A percentile compares a stretch with the other conserved stretches of the same genome.
Conservation (phyloP, 2,329 filamentous ascomycete species). For the Ceratocystis colombiana region DNA sequence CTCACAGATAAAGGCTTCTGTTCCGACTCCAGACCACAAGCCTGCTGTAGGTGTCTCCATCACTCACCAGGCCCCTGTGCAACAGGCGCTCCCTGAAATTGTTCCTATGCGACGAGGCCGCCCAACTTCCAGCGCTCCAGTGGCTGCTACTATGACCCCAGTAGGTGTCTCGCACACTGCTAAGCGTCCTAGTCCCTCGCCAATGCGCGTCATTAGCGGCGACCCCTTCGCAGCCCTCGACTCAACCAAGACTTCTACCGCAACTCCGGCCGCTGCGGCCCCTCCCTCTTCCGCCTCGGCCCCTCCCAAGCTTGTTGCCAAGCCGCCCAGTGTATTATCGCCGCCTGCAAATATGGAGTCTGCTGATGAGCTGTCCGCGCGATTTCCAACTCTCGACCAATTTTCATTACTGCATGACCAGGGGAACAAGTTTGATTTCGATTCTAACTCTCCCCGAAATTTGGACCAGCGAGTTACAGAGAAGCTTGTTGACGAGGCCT, state of each 20-base stretch:
- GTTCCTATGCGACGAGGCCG: constrained; percentile 89
- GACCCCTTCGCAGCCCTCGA: constrained; percentile 92
- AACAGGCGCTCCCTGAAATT: constrained; percentile 73
- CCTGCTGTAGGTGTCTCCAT: constrained; percentile 69
- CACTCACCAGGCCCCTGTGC: constrained; percentile 59
- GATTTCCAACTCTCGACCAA: constrained; percentile 85
- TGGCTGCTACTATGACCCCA: constrained; percentile 18
- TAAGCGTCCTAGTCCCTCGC: constrained; percentile 50
- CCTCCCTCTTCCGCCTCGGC: constrained; percentile 1
- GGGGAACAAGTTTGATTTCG: constrained; percentile 75
- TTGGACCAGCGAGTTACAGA: constrained; percentile 60
- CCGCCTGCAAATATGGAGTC: constrained; percentile 29
- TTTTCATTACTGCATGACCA: constrained; percentile 84
- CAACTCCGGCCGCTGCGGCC: not conserved
- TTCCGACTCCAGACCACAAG: constrained; percentile 42
- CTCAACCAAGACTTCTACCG: constrained; percentile 38
- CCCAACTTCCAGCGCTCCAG: constrained; percentile 32
- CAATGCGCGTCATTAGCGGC: constrained; percentile 55
- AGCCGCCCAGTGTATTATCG: constrained; percentile 13
- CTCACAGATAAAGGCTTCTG: constrained; percentile 43
- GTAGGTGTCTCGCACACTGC: not conserved
- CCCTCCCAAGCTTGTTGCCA: constrained; percentile 1
- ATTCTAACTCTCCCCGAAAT: constrained; percentile 44
- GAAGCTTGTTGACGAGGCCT: constrained; percentile 74
- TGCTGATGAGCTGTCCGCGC: constrained; percentile 69